Conservation (phyloP, 495 filamentous ascomycete species). For the Parathielavia hyrcaniae region DNA sequence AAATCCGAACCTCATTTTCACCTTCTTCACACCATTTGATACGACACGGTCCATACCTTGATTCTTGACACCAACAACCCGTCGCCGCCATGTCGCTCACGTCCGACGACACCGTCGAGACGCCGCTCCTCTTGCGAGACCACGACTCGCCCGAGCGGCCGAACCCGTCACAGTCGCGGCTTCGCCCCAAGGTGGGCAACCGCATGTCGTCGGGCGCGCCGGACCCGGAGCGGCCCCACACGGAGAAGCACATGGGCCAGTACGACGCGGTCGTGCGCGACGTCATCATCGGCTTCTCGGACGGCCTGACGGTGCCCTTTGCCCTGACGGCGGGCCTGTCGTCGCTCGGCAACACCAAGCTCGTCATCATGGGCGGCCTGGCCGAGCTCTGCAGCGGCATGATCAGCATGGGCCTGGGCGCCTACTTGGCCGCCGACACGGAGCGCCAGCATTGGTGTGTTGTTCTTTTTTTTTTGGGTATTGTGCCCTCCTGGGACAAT, state of each 20-base stretch:
- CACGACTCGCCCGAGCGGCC: neutral
- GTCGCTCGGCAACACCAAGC: slow-evolving; percentile 48
- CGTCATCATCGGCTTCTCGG: slow-evolving; percentile 51
- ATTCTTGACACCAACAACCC: neutral
- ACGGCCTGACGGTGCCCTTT: slow-evolving; percentile 58
- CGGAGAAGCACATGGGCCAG: slow-evolving; percentile 11
- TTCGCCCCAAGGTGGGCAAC: slow-evolving; percentile 6
- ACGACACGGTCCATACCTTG: neutral
- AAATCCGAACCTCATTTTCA: too few relatives aligned
- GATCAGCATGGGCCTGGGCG: slow-evolving; percentile 63
- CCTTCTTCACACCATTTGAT: too few relatives aligned
- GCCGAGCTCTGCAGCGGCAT: slow-evolving; percentile 59
- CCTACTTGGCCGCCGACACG: slow-evolving; percentile 48
- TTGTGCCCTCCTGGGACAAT: neutral
- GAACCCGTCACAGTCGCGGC: neutral
- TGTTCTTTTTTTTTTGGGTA: neutral
- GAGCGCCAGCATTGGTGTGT: slow-evolving; percentile 25
- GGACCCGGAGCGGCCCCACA: neutral
- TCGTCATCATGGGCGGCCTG: slow-evolving; percentile 60
- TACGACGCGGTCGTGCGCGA: slow-evolving; percentile 36
- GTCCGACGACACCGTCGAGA: neutral
- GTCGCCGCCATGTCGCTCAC: neutral
- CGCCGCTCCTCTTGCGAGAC: slow-evolving; percentile 1
- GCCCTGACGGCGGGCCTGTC: slow-evolving; percentile 54
- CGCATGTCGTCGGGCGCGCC: slow-evolving; percentile 7